Conservation (phyloP, 129 eudicot species). For the Flaveria sonorensis region DNA sequence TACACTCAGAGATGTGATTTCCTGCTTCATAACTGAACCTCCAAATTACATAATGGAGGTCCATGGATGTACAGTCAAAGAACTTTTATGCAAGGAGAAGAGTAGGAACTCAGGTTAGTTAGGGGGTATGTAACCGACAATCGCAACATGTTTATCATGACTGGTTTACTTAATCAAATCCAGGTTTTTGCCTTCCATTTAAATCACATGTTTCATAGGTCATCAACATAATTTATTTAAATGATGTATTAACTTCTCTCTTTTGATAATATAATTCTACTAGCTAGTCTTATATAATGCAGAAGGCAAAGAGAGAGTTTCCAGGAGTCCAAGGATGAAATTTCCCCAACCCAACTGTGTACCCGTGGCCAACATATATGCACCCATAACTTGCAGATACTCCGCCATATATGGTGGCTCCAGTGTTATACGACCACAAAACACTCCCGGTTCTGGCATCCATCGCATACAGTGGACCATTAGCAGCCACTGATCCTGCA, state of each 20-base stretch:
- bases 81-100: constrained; percentile 45
- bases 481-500: constrained; percentile 59
- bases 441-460: constrained; percentile 52
- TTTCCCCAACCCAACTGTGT: constrained; percentile 37
- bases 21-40: constrained; percentile 86
- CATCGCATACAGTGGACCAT: constrained; percentile 65
- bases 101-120: constrained; percentile 33
- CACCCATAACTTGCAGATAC: constrained; percentile 70
- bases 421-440: constrained; percentile 62
- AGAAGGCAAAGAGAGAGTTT: constrained; percentile 52
- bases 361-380: constrained; percentile 61
- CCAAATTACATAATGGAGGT: constrained; percentile 67
- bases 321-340: constrained; percentile 58
- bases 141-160: constrained; percentile 15
- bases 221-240: not conserved
- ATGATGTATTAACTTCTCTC: not conserved
- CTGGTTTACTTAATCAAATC: constrained; percentile 1
- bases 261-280: not conserved
- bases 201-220: constrained; percentile 1
- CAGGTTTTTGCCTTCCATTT: constrained; percentile 3
- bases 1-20: constrained; percentile 88
- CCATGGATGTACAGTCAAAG: constrained; percentile 57
- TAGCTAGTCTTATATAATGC: constrained; percentile 17
- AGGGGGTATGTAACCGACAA: constrained; percentile 27
- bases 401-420: constrained; percentile 68